Evolutionary conservation across 2,329 filamentous ascomycete genomes (phyloP).

Genomic region (Sporothrix humicola): DNA sequence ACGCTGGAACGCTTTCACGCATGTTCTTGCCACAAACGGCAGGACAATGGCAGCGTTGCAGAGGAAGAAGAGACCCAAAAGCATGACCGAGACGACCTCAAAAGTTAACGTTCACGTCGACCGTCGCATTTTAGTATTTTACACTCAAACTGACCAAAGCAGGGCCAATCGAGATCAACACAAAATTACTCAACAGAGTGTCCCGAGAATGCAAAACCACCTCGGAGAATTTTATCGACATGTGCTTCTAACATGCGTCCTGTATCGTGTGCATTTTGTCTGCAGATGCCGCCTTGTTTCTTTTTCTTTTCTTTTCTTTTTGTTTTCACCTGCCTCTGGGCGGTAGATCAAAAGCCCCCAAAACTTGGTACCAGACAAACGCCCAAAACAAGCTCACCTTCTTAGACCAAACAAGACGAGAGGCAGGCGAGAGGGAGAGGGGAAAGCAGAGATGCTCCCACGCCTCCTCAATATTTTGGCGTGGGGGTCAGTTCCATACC

Average conservation of each 20-base stretch:
- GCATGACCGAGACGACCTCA: background rate
- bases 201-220: background rate
- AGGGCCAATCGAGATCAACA: background rate
- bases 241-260: background rate
- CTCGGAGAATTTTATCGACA: constrained; percentile 4
- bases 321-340: background rate
- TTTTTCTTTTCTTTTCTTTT: background rate
- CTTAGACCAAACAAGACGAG: background rate
- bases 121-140: background rate
- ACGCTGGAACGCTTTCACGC: background rate
- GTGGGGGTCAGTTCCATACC: constrained; percentile 17
- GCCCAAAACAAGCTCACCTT: background rate
- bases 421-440: background rate
- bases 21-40: background rate
- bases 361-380: constrained; percentile 2
- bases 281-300: background rate
- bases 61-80: background rate
- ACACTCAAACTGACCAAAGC: no score
- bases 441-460: background rate
- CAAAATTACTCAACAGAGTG: background rate
- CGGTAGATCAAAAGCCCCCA: background rate
- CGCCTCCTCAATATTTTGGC: background rate
- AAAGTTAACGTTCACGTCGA: background rate
- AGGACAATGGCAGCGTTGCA: background rate
- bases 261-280: background rate